Evolutionary conservation across 2,329 filamentous ascomycete genomes (phyloP).

Genomic region (Harringtonia aguacate): DNA sequence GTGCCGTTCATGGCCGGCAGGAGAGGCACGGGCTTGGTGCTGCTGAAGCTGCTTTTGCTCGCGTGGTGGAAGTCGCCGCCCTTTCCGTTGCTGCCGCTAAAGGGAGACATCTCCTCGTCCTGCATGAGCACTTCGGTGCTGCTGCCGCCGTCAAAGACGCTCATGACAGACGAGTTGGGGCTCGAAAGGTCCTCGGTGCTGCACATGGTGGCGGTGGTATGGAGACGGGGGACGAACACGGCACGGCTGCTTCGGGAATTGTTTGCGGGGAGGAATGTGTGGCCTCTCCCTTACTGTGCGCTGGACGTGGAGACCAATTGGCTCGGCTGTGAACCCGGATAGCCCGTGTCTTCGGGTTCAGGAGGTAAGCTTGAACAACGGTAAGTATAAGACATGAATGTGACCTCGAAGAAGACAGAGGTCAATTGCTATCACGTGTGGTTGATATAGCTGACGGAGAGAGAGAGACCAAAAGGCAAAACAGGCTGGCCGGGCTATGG

Average conservation of each 20-base stretch:
- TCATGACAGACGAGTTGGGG: constrained; percentile 10
- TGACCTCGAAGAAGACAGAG: constrained; percentile 1
- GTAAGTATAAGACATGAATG: constrained; percentile 9
- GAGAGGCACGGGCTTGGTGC: constrained; percentile 4
- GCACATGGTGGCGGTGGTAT: not conserved
- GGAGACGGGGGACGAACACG: not conserved
- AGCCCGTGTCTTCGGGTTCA: constrained; percentile 8
- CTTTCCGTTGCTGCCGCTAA: constrained; percentile 6
- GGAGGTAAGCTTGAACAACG: constrained; percentile 1
- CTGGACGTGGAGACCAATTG: not conserved
- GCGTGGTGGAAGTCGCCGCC: not conserved
- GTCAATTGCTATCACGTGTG: not conserved
- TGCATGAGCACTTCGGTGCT: constrained; percentile 8
- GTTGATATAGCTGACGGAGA: not conserved
- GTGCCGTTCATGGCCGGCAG: not conserved
- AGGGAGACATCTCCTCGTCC: constrained; percentile 10
- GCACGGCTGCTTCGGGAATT: too few relatives aligned
- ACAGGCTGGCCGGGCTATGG: too few relatives aligned
- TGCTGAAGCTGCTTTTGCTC: constrained; percentile 4
- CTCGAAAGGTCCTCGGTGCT: constrained; percentile 13
- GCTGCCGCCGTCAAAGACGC: constrained; percentile 11
- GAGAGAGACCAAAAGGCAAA: not conserved
- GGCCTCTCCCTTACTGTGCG: not conserved
- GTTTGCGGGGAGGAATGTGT: not conserved
- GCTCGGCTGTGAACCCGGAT: not conserved